Base-by-base conservation (phyloP, 78 protist genomes). In the Dictyostelium brefeldianum region DNA sequence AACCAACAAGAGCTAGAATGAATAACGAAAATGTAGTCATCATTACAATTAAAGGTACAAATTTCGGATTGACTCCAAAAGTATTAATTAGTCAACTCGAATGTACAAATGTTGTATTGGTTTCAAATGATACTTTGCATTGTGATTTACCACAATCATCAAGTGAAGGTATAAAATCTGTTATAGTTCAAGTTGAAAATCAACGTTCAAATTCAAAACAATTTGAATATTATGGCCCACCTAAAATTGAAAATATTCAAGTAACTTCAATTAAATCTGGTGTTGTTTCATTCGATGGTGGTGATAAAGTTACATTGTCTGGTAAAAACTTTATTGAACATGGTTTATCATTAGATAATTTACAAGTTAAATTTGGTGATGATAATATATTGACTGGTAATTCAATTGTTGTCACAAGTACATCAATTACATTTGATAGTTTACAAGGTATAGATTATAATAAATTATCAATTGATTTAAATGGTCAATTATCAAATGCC, bases 181-280 rank as follows among this genome's bases (percentile, higher is more conserved):
- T 59, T 14, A 4, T 62, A 12, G 73, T 59, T 4, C 15, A 12
- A 54, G 64, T 29, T 22, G 47, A 54, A 17, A 11, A 22, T 10
- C 80, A 83, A 71, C 31, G 54, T 41, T 67, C 78, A 70, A 31
- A 31, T 1, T 29, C 50, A 15, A 43, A 41, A 18, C 20, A 36
- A 50, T 83, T 65, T 51, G 41, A 47, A 17, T 70, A 53, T 25
- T 83, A 83, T 83, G 91, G 91, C 56, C 62, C 56, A 8, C 91
- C 91, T 36, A 48, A 73, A 4, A 69, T 83, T n/a, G 59, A 71
- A 18, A 3, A 56, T 10, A 56, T 56, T 62, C 0, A 11, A 25
- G 27, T 27, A 7, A 14, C 41, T 8, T 62, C 71, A 20, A 14
- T 56, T 12, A 51, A 51, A 14, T 4, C 56, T 51, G 56, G 15